Base-by-base conservation (phyloP, 192 early-diverging fungal genomes). In the Coemansia sp. region DNA sequence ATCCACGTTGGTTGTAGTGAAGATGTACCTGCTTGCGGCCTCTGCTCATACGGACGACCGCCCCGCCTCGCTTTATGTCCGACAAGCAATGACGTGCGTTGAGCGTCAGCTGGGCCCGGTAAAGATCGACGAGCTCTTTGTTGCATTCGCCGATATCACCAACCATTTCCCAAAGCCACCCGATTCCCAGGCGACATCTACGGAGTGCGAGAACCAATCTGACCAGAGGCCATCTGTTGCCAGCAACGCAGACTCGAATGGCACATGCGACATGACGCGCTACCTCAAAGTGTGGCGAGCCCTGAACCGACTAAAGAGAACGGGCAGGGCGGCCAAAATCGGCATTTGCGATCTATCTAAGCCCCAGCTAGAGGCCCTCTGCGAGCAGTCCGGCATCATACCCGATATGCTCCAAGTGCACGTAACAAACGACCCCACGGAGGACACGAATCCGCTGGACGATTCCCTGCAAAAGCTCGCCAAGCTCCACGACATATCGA, bases 371-470 rank as follows among this genome's bases (percentile, higher is more conserved):
- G 65, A 76, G 47, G 56, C 62, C 4, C 62, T 83, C 35, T 68
- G 67, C 45, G 46, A 60, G 64, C 61, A 37, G 17, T 68, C 76
- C 8, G 64, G 51, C 1, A 47, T 69, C 17, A 36, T 43, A 8
- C 80, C 80, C 0, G 80, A 77, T 41, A 83, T 83, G 59, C 62
- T 77, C 25, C 80, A 83, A 42, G 60, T 83, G n/a, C 70, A 60
- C n/a, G 36, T 77, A 25, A 45, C 36, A 3, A 60, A 71, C 39
- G 62, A 69, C 37, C 51, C 51, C 12, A 54, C 51, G 5, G 51
- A 54, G 27, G 51, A 54, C 22, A 54, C 51, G 29, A 54, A 54
- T 17, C 46, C 32, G 12, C 38, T 68, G 31, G 64, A 60, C 31
- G 62, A 53, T 3, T 60, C 70, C 8, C 65, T 83, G 41, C 59